A percentile compares a stretch with the other conserved stretches of the same genome.
Evolutionary conservation across 352 stramenopile species (phyloP).

Genomic region (Pythium dissotocum): DNA sequence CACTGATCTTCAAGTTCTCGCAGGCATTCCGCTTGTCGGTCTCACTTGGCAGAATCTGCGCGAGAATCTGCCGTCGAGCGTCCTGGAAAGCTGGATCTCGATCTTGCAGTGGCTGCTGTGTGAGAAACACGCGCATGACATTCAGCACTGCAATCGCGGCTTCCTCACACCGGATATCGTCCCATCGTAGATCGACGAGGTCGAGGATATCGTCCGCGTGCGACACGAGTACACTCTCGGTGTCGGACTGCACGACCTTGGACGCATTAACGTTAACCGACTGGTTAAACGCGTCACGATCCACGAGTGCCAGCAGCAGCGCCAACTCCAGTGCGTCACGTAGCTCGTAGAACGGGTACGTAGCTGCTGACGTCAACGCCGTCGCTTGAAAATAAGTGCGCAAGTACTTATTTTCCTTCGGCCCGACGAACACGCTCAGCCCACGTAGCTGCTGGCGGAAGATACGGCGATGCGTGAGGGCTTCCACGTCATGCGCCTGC

Average conservation of each 20-base stretch:
- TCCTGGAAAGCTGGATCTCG: background rate
- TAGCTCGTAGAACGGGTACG: no score
- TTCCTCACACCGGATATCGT: no score
- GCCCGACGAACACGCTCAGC: background rate
- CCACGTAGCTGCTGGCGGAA: background rate
- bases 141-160: no score
- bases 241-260: no score
- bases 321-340: background rate
- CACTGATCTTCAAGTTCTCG: background rate
- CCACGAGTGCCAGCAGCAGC: background rate
- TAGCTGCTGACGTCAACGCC: no score
- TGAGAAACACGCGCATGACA: no score
- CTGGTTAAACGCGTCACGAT: background rate
- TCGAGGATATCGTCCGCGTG: no score
- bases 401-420: no score
- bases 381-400: no score
- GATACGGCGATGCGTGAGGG: background rate
- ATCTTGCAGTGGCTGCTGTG: background rate
- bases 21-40: background rate
- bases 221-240: no score
- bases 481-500: background rate
- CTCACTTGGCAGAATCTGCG: background rate
- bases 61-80: background rate
- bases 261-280: no score
- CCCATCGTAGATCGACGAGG: no score